A percentile compares a stretch with the other conserved stretches of the same genome.
Evolutionary conservation across 345 rosid genomes (phyloP).

Genomic region (Salix caprea): DNA sequence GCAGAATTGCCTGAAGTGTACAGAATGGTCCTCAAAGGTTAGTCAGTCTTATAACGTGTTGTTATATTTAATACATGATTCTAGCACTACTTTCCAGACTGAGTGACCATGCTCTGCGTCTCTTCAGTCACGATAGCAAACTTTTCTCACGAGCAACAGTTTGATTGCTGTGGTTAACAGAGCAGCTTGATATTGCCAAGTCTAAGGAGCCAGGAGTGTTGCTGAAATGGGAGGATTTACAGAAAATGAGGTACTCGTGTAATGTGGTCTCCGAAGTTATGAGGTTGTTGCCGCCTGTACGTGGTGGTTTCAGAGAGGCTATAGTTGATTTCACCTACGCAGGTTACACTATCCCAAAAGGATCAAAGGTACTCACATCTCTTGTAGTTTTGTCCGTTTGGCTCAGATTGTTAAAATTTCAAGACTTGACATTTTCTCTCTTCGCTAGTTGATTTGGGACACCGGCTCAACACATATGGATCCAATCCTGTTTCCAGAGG

Average conservation of each 20-base stretch:
- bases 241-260: constrained; percentile 28
- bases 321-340: constrained; percentile 19
- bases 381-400: background rate
- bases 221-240: constrained; percentile 23
- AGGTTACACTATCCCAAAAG: constrained; percentile 35
- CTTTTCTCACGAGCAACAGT: background rate
- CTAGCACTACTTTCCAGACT: too few relatives aligned
- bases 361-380: constrained; percentile 25
- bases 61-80: too few relatives aligned
- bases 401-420: background rate
- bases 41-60: background rate
- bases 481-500: constrained; percentile 5
- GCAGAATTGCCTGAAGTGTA: constrained; percentile 24
- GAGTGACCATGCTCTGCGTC: too few relatives aligned
- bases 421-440: too few relatives aligned
- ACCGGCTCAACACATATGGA: constrained; percentile 20
- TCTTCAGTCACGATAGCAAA: background rate
- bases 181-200: constrained; percentile 21
- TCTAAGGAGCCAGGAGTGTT: constrained; percentile 19
- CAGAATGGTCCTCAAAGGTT: constrained; percentile 22
- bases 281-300: constrained; percentile 19
- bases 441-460: constrained; percentile 4
- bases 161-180: background rate
- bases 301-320: constrained; percentile 26
- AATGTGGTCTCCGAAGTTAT: constrained; percentile 27